Base-by-base conservation (phyloP, 2,329 filamentous ascomycete species). In the Fragosphaeria purpurea region DNA sequence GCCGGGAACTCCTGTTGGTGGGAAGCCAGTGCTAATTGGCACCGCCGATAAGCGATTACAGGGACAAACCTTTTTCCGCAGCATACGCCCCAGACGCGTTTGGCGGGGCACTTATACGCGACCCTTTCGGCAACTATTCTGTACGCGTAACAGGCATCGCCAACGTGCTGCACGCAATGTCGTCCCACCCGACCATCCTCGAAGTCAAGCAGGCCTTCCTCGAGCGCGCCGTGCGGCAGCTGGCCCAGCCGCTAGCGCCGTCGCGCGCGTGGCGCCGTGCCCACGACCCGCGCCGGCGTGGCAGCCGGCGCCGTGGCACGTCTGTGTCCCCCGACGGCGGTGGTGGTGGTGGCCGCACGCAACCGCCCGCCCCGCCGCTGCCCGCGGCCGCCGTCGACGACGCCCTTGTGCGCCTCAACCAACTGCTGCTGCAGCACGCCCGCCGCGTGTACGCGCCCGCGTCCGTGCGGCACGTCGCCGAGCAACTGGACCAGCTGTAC, bases 401-500 rank as follows among this genome's bases (percentile, higher is more conserved):
- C 54, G 77, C 72, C 10, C 62, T 83, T 5, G 68, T 70, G 56
- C 73, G 72, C 41, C 69, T 86, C 10, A 85, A 86, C 61, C 75
- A 80, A 53, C 67, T 73, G 12, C 66, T 87, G 11, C 75, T 77
- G 56, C 80, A 83, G 57, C 85, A 88, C 62, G 75, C 75, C 34
- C 77, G 77, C 38, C 75, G 80, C 50, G 80, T 80, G 5, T 86
- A 86, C 62, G 75, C 80, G 12, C 76, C 82, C 0, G 81, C 85
- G 58, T 82, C 83, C n/a, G 79, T 76, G 47, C 76, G 83, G 38
- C 82, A 86, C 59, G 76, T 88, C 13, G 83, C 84, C 2, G 83
- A 86, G 68, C 84, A 88, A 67, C 80, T 88, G 41, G 82, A 86
- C 64, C 66, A 67, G 45, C 67, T 85, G 43, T 88, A 87, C 63